Base-by-base conservation (phyloP, 805 yeast species). In the Pichia paraexigua region DNA sequence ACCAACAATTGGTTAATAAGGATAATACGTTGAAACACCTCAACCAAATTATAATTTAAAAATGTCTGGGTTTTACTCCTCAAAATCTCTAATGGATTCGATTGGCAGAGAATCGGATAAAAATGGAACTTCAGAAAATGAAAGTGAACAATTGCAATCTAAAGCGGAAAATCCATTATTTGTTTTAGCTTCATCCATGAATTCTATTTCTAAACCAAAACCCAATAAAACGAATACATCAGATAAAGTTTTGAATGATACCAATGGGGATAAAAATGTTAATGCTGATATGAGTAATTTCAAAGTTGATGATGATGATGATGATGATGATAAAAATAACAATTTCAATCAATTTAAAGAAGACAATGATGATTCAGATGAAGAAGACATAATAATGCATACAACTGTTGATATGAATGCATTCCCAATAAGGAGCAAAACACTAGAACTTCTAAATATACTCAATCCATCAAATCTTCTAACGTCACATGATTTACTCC, bases 381-480 rank as follows among this genome's bases (percentile, higher is more conserved):
- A 32, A 3, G 47, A 41, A 25, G 48, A 24, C 5, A 44, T 40
- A 11, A 28, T 45, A 17, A 49, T 32, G 27, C 25, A 30, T 17
- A 20, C 20, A 5, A 28, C 18, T 1, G 18, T 5, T n/a, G 35
- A 25, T 10, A 35, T n/a, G 20, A 35, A 35, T 2, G 17, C 11
- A n/a, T n/a, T 35, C 1, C 30, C 48, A 13, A 18, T 15, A 17
- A 35, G 32, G 20, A 51, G 48, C 21, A 51, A 58, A 32, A 54
- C 63, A 3, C 44, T 54, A 9, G 45, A 54, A 32, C 46, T 63
- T 12, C 47, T 63, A 18, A 41, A 57, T 21, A 21, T 56, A 18
- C 47, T 65, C 15, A 63, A 63, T 45, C 68, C 68, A 5, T 61
- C 68, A 5, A 60, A 63, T 44, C 55, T 63, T 41, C 43, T 62